These are phyloP conservation scores for Botrytis deweyae DNA, from an alignment of 2,329 filamentous ascomycete genomes.

Conservation along the genomic window DNA sequence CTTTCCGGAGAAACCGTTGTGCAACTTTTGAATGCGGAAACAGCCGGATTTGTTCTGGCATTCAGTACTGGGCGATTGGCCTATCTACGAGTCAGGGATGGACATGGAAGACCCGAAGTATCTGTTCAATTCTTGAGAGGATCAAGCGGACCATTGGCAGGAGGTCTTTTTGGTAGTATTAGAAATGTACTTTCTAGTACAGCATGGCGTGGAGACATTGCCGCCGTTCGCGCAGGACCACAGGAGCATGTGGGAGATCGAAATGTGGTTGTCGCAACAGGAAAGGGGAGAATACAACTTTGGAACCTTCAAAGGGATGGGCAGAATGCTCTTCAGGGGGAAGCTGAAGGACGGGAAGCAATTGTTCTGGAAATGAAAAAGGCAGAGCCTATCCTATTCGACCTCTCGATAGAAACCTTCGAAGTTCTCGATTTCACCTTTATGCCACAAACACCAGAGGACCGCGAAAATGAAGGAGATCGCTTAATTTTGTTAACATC, in stretches of 20 bases:
- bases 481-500: conserved; percentile 63
- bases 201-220: conserved; percentile 72
- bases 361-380: conserved; percentile 63
- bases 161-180: conserved; percentile 78
- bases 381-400: conserved; percentile 49
- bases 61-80: conserved; percentile 85
- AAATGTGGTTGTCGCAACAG: conserved; percentile 76
- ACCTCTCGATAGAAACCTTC: conserved; percentile 58
- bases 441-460: conserved; percentile 54
- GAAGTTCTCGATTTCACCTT: conserved; percentile 80
- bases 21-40: conserved; percentile 78
- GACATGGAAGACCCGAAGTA: conserved; percentile 81
- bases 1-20: conserved; percentile 75
- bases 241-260: conserved; percentile 76
- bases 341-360: conserved; percentile 66
- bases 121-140: conserved; percentile 73
- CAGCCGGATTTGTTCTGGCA: conserved; percentile 78
- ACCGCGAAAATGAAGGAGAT: conserved; percentile 50
- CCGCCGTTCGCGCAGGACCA: conserved; percentile 73
- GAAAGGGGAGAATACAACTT: conserved; percentile 73
- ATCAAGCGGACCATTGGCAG: conserved; percentile 51
- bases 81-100: conserved; percentile 81
- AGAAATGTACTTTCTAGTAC: conserved; percentile 71
- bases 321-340: conserved; percentile 71
- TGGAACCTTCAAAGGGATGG: conserved; percentile 91